phyloP scores from a whole-genome alignment of 495 filamentous ascomycete species.

The Hypoxylon trugodes region DNA sequence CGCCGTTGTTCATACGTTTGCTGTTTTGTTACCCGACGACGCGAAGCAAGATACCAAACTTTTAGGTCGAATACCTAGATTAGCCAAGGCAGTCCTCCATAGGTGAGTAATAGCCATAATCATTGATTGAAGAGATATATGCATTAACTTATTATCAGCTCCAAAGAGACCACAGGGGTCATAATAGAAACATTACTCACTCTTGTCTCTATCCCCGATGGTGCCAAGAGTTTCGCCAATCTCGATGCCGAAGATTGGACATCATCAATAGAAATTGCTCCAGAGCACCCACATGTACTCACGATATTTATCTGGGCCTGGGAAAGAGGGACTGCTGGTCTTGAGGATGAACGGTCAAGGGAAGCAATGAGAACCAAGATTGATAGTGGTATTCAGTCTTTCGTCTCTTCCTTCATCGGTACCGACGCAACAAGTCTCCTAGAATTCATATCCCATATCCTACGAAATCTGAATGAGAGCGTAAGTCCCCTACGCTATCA shows the following conservation, averaged over 20 bases:
- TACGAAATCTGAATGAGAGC: slow-evolving; percentile 52
- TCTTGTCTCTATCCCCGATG: slow-evolving; percentile 56
- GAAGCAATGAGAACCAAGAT: slow-evolving; percentile 48
- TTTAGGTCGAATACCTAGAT: slow-evolving; percentile 56
- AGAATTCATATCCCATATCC: slow-evolving; percentile 53
- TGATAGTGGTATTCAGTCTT: slow-evolving; percentile 50
- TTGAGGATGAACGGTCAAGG: slow-evolving; percentile 33
- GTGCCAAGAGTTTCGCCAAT: slow-evolving; percentile 52
- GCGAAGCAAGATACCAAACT: slow-evolving; percentile 53
- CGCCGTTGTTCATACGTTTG: slow-evolving; percentile 66
- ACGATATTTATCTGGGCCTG: slow-evolving; percentile 63
- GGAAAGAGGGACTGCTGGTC: slow-evolving; percentile 47
- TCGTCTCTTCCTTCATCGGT: slow-evolving; percentile 59
- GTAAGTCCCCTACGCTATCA: slow-evolving; percentile 39
- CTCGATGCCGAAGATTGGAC: slow-evolving; percentile 55
- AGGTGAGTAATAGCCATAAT: slow-evolving; percentile 53
- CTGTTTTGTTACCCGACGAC: slow-evolving; percentile 57
- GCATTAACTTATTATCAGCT: slow-evolving; percentile 49
- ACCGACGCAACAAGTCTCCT: slow-evolving; percentile 62
- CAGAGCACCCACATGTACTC: slow-evolving; percentile 59
- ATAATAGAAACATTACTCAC: slow-evolving; percentile 63
- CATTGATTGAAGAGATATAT: not conserved
- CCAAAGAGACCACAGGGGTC: slow-evolving; percentile 57
- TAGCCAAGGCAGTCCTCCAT: slow-evolving; percentile 58
- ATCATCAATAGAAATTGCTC: slow-evolving; percentile 61